These are phyloP conservation scores for Dispira parvispora DNA, from an alignment of 192 early-diverging fungal genomes.

Conservation along the genomic window DNA sequence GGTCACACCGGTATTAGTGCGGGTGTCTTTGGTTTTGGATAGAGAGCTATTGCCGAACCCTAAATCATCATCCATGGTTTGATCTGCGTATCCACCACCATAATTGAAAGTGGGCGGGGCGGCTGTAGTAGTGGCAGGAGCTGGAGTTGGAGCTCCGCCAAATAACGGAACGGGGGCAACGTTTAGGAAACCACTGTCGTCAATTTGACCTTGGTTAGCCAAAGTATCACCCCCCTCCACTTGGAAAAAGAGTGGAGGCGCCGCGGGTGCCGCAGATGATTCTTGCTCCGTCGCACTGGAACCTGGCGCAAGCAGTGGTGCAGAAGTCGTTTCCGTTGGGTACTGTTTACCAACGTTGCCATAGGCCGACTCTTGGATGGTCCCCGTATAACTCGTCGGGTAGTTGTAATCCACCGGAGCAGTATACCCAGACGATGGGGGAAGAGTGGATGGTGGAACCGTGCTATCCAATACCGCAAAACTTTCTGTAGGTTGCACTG, in stretches of 20 bases:
- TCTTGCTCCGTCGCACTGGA: no score
- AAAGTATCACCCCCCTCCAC: conserved; percentile 7
- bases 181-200: conserved; percentile 1
- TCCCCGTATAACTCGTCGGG: no score
- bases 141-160: not conserved
- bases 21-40: conserved; percentile 13
- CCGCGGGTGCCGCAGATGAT: not conserved
- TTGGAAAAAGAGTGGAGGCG: not conserved
- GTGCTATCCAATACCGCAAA: no score
- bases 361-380: no score
- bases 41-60: conserved; percentile 25
- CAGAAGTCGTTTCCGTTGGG: no score
- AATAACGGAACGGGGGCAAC: conserved; percentile 9
- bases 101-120: not conserved
- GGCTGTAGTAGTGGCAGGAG: not conserved
- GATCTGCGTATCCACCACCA: conserved; percentile 21
- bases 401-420: no score
- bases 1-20: no score
- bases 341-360: no score
- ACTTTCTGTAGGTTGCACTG: no score
- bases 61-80: conserved; percentile 30
- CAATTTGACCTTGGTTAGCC: not conserved
- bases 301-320: no score
- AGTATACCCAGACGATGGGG: no score
- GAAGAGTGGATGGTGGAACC: no score